Evolutionary conservation across 257 asterid genomes (phyloP).

Genomic region (Agastache rugosa): DNA sequence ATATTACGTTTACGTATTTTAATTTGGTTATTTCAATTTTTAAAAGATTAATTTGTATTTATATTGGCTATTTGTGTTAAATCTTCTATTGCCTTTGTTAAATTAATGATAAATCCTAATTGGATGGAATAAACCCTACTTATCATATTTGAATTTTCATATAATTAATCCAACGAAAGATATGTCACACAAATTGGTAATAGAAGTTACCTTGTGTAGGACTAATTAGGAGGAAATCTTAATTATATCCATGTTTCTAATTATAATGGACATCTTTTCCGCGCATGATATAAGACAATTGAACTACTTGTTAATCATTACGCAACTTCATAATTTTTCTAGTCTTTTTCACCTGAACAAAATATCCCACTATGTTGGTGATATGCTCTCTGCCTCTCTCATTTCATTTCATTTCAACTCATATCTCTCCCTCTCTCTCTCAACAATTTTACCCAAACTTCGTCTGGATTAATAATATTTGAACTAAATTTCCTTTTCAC

Average conservation of each 20-base stretch:
- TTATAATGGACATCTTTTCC: not conserved
- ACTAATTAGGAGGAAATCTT: too few relatives aligned
- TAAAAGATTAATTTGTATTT: too few relatives aligned
- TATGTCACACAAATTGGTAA: too few relatives aligned
- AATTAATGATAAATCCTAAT: too few relatives aligned
- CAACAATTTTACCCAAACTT: not conserved
- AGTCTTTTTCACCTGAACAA: constrained; percentile 29
- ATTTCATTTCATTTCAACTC: not conserved
- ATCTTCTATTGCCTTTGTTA: too few relatives aligned
- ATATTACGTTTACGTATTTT: too few relatives aligned
- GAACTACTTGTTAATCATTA: not conserved
- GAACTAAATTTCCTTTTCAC: not conserved
- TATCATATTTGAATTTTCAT: too few relatives aligned
- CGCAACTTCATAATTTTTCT: not conserved
- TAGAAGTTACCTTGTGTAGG: too few relatives aligned
- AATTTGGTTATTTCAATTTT: too few relatives aligned
- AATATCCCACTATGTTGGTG: not conserved
- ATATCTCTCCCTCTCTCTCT: not conserved
- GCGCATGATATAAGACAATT: not conserved
- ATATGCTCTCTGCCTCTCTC: not conserved
- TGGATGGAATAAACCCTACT: too few relatives aligned
- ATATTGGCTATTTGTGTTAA: too few relatives aligned
- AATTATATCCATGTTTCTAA: not conserved
- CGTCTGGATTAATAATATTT: not conserved
- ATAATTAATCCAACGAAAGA: too few relatives aligned